Base-by-base conservation (phyloP, 768 basidiomycete species). In the Agaricus bisporus region DNA sequence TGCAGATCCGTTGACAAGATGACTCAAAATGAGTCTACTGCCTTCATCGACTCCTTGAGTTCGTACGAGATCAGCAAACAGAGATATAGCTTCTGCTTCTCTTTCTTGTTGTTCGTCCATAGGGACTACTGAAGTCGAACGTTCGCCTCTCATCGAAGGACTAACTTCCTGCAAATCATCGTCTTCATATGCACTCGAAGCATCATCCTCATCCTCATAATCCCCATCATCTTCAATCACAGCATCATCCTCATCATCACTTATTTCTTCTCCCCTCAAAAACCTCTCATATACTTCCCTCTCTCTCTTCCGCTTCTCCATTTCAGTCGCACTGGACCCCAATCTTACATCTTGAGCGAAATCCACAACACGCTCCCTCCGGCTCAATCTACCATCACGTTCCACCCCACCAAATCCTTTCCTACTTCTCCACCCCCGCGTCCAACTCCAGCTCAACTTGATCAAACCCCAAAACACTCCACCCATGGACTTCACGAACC, bases 11-110 rank as follows among this genome's bases (percentile, higher is more conserved):
- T 54, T 63, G n/a, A 65, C 61, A 36, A 59, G 50, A 28, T 59
- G 39, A 60, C 60, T 35, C 70, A 65, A 10, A 62, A 63, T 29
- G 65, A 58, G 18, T 64, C 64, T 29, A 64, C 61, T 4, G 67
- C 41, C 52, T 3, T 52, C 52, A 39, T 32, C 56, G 9, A 44
- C 49, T 12, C 49, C 51, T 11, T 60, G 54, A 45, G 53, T 59
- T 20, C 60, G 60, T 14, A 70, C 68, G n/a, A 87, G 68, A 58
- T 88, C 86, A 11, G 73, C 71, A 55, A 81, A 83, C 3, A 86
- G 68, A 17, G 62, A 62, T 2, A 76, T 66, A 6, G 79, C 67
- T 58, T 85, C 84, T 1, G 58, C 60, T 28, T 67, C 66, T 25
- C 59, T 49, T 5, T 58, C 60, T 17, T 55, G 54, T 4, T 59